phyloP scores from a whole-genome alignment of 2,329 filamentous ascomycete genomes.

The Claviceps sp. region DNA sequence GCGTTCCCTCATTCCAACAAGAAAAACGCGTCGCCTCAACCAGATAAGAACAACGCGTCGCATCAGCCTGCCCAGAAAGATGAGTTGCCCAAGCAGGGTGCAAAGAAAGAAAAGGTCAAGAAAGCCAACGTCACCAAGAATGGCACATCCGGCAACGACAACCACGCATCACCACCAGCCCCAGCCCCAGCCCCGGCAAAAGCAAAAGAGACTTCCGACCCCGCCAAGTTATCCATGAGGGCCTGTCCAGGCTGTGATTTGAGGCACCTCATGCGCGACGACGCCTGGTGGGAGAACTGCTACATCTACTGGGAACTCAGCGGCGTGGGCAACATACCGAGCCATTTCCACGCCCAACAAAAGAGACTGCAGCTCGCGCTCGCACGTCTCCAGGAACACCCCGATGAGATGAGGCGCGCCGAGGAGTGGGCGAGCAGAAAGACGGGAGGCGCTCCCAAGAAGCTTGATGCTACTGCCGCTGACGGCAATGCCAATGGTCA shows the following conservation, averaged over 20 bases:
- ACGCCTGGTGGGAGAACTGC: conserved; percentile 9
- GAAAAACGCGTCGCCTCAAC: too few relatives aligned
- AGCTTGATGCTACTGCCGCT: neutral
- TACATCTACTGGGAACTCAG: conserved; percentile 5
- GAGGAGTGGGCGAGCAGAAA: conserved; percentile 1
- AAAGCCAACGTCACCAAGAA: neutral
- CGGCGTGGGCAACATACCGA: conserved; percentile 1
- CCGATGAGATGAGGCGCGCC: conserved; percentile 2
- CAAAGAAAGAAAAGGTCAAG: neutral
- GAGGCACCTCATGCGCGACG: conserved; percentile 4
- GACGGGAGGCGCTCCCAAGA: neutral
- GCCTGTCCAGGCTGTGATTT: conserved; percentile 5
- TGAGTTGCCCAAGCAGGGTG: too few relatives aligned
- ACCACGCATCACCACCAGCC: neutral
- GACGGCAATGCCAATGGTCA: neutral
- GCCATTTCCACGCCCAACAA: neutral
- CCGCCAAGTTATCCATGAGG: neutral
- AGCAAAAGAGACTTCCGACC: neutral
- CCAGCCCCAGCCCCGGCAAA: neutral
- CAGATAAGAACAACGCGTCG: too few relatives aligned
- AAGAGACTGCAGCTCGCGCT: neutral
- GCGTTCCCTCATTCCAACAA: too few relatives aligned
- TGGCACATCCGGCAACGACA: neutral
- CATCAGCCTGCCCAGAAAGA: too few relatives aligned
- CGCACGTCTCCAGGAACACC: conserved; percentile 1